Base-by-base conservation (phyloP, 345 rosid species). In the thale cress (Arabidopsis thaliana) region DNA sequence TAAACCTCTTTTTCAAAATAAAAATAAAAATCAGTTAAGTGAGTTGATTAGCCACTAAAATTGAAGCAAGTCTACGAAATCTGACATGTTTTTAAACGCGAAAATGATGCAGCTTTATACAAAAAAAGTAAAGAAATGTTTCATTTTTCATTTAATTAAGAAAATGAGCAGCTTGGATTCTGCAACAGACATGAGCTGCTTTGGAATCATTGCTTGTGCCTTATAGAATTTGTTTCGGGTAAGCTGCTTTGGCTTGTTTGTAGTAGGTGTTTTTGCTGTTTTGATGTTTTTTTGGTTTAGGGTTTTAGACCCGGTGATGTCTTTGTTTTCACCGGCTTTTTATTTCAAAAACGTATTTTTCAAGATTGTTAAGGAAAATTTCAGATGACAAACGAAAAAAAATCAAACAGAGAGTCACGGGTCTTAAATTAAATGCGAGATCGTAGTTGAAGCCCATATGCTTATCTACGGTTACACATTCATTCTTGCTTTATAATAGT, bases 401-500 rank as follows among this genome's bases (percentile, higher is more conserved):
- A 28, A 69, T 5, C 45, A 42, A 69, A 6, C 2, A 14, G 23
- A 20, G 11, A 41, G 23, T 56, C 48, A 58, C 20, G 20, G 20
- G 20, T 16, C 20, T 16, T 16, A 16, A 72, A 51, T 51, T 30
- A 8, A 72, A 50, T 72, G 76, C 52, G 41, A 37, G 23, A 9
- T 30, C n/a, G 45, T 33, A 46, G 59, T 59, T 59, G 62, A 20
- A 50, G 44, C 56, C 45, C 50, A 72, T 62, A 61, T 50, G 51
- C 41, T 30, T 53, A 50, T 1, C 8, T 30, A 20, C 6, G 2
- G 46, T 51, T 13, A 28, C 64, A 55, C 64, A 55, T 69, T 53
- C 65, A 42, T 44, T 12, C 44, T 57, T 44, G 44, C 36, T 50
- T 67, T 34, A 12, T 49, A 36, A 24, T 66, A 36, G 8, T 66